Conservation (phyloP, 2,329 filamentous ascomycete genomes). For the Didymosphaeria variabile region DNA sequence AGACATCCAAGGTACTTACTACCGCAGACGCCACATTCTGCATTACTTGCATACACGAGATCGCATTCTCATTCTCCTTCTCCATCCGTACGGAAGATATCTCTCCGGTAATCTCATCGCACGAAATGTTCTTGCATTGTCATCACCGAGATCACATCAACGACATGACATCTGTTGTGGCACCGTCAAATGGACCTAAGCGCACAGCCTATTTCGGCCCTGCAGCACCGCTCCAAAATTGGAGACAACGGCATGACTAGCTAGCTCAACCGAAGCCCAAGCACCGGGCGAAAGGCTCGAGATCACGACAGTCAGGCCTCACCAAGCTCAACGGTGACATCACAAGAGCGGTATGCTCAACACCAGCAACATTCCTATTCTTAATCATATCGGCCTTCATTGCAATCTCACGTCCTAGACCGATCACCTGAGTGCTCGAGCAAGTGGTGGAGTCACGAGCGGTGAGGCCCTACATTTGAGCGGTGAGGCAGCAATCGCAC, state of each 20-base stretch:
- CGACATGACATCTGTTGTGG: neutral
- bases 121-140: neutral
- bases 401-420: neutral
- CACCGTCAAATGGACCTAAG: neutral
- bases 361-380: neutral
- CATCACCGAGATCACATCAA: neutral
- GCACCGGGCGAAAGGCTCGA: neutral
- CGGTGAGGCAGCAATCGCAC: neutral
- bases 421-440: neutral
- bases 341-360: slow-evolving; percentile 11
- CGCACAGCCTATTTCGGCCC: neutral
- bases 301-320: neutral
- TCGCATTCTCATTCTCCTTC: neutral
- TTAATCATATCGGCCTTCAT: neutral
- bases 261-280: slow-evolving; percentile 4
- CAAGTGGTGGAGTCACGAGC: neutral
- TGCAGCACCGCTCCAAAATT: neutral
- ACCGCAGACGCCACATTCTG: neutral
- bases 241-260: slow-evolving; percentile 5
- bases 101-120: too few species aligned
- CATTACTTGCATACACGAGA: slow-evolving; percentile 1
- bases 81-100: neutral
- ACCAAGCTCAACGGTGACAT: slow-evolving; percentile 7
- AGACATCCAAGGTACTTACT: neutral
- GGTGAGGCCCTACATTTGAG: slow-evolving; percentile 1